Base-by-base conservation (phyloP, 495 filamentous ascomycete species). In the Aspergillus sclerotiicarbonarius region DNA sequence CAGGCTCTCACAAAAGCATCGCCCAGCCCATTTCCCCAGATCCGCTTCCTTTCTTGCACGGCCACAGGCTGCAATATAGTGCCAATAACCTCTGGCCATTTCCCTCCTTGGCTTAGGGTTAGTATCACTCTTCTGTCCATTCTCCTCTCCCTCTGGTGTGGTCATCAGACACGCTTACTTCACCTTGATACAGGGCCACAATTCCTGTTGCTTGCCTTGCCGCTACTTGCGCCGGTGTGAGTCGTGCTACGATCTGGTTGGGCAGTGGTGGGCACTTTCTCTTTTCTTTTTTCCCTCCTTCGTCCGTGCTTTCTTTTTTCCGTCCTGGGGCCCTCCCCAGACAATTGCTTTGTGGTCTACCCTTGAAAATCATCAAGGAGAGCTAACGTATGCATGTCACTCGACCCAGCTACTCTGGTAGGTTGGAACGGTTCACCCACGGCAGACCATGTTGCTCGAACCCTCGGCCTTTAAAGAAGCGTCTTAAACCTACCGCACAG, bases 1-100 rank as follows among this genome's bases (percentile, higher is more conserved):
- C 65, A 57, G 49, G 9, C 31, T 49, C 56, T 58, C 53, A 52
- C 58, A 57, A 62, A 65, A 56, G 35, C 16, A 47, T 57, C 43
- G 32, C 46, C 53, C 60, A 59, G 56, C 47, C 62, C 47, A 37
- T 58, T 58, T 62, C 59, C 60, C 62, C 60, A 63, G 60, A 65
- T 62, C 56, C 50, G 53, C 46, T 53, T 56, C 35, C 52, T 53
- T 46, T 54, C 29, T 56, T 58, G 41, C 54, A 53, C 39, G 57
- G 56, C 43, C 51, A 61, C 52, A 60, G 18, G n/a, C 19, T 52
- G 45, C 13, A 1, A 46, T 61, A 20, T 31, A 61, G 56, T 45
- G 25, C 47, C 54, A 56, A 49, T 53, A 52, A 44, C 49, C 25
- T 25, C 25, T 25, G 25, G 25, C 25, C 2, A 49, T 55, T 54